Percentiles rank a stretch among this genome's conserved stretches.
These are phyloP conservation scores for Dothistroma pini DNA, from an alignment of 2,329 filamentous ascomycete species.

Conservation along the genomic window DNA sequence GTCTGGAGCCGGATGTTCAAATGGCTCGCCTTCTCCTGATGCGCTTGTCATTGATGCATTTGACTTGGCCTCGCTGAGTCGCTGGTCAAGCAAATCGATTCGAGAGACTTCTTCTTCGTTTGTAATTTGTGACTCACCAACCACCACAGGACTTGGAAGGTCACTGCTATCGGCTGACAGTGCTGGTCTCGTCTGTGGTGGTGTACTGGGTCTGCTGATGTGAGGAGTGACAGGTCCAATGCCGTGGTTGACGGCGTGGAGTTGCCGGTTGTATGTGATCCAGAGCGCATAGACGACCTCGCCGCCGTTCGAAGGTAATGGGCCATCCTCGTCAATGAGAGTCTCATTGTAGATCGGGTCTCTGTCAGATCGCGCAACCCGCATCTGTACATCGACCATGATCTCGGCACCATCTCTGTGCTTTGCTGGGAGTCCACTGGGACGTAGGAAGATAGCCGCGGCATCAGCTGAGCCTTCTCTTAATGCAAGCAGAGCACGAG, in stretches of 20 bases:
- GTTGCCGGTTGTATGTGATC: conserved; percentile 92
- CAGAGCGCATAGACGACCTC: conserved; percentile 93
- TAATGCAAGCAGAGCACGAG: conserved; percentile 76
- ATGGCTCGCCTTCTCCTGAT: conserved; percentile 33
- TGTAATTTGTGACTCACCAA: conserved; percentile 31
- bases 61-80: conserved; percentile 37
- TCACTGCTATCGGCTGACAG: conserved; percentile 15
- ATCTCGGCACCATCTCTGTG: conserved; percentile 90
- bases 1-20: conserved; percentile 37
- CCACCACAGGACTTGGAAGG: conserved; percentile 31
- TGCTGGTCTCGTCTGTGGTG: conserved; percentile 60
- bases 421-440: conserved; percentile 76
- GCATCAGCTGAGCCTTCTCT: conserved; percentile 75
- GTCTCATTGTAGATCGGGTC: conserved; percentile 57
- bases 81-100: conserved; percentile 49
- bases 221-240: conserved; percentile 62
- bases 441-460: conserved; percentile 73
- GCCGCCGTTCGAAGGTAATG: conserved; percentile 52
- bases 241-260: conserved; percentile 69
- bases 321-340: conserved; percentile 62
- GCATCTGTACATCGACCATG: conserved; percentile 93
- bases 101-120: conserved; percentile 34
- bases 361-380: conserved; percentile 86
- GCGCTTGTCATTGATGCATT: conserved; percentile 12
- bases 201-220: conserved; percentile 63